These are phyloP conservation scores for Chrysoporthe austroafricana DNA, from an alignment of 2,329 filamentous ascomycete species.

Conservation along the genomic window DNA sequence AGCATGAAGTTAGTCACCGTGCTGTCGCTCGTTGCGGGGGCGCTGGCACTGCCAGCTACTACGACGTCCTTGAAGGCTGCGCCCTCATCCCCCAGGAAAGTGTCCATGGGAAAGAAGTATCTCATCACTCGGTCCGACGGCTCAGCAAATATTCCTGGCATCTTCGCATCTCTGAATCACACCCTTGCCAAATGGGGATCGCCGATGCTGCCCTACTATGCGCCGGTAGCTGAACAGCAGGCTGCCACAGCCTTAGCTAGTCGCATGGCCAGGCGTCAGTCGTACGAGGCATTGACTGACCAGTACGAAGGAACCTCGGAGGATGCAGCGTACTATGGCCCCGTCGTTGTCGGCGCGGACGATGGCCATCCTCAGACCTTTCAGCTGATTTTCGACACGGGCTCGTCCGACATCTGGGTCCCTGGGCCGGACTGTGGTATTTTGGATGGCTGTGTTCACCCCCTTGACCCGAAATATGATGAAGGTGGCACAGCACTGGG, in stretches of 20 bases:
- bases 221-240: slow-evolving; percentile 17
- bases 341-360: slow-evolving; percentile 9
- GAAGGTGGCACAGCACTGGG: slow-evolving; percentile 12
- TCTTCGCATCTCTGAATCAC: slow-evolving; percentile 16
- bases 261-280: slow-evolving; percentile 16
- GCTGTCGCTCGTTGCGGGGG: slow-evolving; percentile 16
- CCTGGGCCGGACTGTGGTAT: slow-evolving; percentile 10
- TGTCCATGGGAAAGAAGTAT: slow-evolving; percentile 18
- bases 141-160: slow-evolving; percentile 10
- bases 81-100: slow-evolving; percentile 1
- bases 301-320: slow-evolving; percentile 18
- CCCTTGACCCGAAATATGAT: slow-evolving; percentile 14
- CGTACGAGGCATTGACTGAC: slow-evolving; percentile 11
- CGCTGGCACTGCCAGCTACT: slow-evolving; percentile 19
- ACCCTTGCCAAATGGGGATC: slow-evolving; percentile 15
- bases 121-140: slow-evolving; percentile 13
- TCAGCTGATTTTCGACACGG: slow-evolving; percentile 19
- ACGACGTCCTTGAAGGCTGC: not conserved
- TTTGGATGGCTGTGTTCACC: slow-evolving; percentile 8
- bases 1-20: slow-evolving; percentile 16
- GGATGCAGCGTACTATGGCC: slow-evolving; percentile 19
- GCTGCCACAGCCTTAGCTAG: slow-evolving; percentile 9
- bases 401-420: slow-evolving; percentile 18
- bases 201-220: slow-evolving; percentile 17
- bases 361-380: slow-evolving; percentile 21